Conservation (phyloP, 148 eudicot species). For the Chenopodium berlandieri region DNA sequence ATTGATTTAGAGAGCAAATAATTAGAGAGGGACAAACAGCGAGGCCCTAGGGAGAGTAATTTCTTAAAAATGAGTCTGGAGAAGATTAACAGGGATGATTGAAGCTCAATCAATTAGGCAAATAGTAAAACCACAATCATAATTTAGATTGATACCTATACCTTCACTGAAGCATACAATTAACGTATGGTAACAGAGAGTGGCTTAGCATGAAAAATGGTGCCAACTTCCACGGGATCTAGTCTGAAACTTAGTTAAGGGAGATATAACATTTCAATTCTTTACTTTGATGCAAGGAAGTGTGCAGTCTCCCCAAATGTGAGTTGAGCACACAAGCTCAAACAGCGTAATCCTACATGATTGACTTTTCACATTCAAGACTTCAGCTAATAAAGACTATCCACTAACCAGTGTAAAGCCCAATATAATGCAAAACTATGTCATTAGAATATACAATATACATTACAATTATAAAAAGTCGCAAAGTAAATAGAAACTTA, state of each 20-base stretch:
- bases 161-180: not conserved
- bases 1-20: not conserved
- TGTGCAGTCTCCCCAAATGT: slow-evolving; percentile 3
- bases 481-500: slow-evolving; percentile 39
- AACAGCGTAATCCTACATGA: not conserved
- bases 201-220: not conserved
- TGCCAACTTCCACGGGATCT: slow-evolving; percentile 4
- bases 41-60: not conserved
- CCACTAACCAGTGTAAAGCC: not conserved
- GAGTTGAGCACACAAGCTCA: slow-evolving; percentile 7
- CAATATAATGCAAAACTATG: not conserved
- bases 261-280: slow-evolving; percentile 3
- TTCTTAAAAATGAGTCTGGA: not conserved
- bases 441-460: not conserved
- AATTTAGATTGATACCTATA: not conserved
- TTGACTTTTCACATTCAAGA: not conserved
- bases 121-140: not conserved
- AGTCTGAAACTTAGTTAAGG: not conserved
- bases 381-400: not conserved
- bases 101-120: not conserved
- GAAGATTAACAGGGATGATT: not conserved
- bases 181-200: not conserved
- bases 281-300: not conserved
- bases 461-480: too few species aligned
- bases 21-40: not conserved